A percentile compares a stretch with the other conserved stretches of the same genome.
These are phyloP conservation scores for Cryptococcus sp. DNA, from an alignment of 1,284 basidiomycete genomes.

Conservation along the genomic window DNA sequence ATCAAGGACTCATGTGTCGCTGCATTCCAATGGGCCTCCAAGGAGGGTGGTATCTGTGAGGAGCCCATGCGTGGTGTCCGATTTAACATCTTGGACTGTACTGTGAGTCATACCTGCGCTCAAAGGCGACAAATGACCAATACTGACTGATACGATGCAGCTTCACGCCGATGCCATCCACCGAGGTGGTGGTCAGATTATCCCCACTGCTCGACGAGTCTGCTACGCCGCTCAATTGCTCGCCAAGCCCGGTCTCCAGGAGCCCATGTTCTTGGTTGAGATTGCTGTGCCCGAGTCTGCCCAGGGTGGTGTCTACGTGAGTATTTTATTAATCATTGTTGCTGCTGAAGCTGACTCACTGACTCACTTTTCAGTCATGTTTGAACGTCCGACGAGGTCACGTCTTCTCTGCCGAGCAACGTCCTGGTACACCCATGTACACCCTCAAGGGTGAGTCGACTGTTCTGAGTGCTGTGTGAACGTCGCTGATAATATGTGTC, in stretches of 20 bases:
- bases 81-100: constrained; percentile 95
- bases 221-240: constrained; percentile 94
- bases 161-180: constrained; percentile 99
- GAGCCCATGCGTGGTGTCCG: constrained; percentile 99
- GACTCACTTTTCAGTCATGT: constrained; percentile 51
- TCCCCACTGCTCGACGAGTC: constrained; percentile 93
- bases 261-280: constrained; percentile 98
- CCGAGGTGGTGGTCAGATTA: constrained; percentile 98
- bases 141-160: constrained; percentile 1
- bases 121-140: constrained; percentile 7
- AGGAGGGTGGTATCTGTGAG: constrained; percentile 95
- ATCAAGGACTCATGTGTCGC: constrained; percentile 99
- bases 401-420: constrained; percentile 97
- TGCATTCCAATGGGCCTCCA: constrained; percentile 99
- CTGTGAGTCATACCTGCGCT: constrained; percentile 58
- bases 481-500: too few species aligned
- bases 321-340: constrained; percentile 17
- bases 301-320: constrained; percentile 95
- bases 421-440: constrained; percentile 98
- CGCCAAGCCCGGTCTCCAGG: constrained; percentile 88
- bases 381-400: constrained; percentile 99
- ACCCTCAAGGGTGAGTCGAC: constrained; percentile 76
- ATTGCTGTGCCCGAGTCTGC: constrained; percentile 98
- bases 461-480: background rate
- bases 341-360: background rate